These are phyloP conservation scores for Glycine soja DNA, from an alignment of 306 rosid species.

Conservation along the genomic window DNA sequence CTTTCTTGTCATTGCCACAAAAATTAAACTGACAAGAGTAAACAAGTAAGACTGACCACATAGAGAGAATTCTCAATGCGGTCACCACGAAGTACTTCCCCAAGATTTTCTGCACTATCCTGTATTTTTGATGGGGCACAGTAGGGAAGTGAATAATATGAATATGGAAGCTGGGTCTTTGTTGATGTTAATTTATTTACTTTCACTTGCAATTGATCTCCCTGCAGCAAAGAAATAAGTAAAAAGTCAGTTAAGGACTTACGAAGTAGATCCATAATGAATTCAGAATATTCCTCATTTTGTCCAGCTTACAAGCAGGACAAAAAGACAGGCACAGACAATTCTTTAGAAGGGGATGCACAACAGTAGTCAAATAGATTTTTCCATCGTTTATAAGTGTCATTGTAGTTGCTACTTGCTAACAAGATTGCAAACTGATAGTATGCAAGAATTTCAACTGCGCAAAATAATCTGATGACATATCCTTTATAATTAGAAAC, in stretches of 20 bases:
- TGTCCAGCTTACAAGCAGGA: neutral
- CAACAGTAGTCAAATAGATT: neutral
- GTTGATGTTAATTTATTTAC: slow-evolving; percentile 92
- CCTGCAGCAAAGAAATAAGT: slow-evolving; percentile 65
- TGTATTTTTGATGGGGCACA: slow-evolving; percentile 66
- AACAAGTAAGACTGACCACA: slow-evolving; percentile 63
- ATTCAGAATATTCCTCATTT: neutral
- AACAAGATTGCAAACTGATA: neutral
- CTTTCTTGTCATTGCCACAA: neutral
- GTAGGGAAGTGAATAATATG: slow-evolving; percentile 87
- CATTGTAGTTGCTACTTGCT: slow-evolving; percentile 6
- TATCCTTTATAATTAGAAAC: slow-evolving; percentile 26
- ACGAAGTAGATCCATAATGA: neutral
- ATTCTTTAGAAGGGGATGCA: neutral
- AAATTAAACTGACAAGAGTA: slow-evolving; percentile 30
- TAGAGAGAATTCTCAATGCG: slow-evolving; percentile 94
- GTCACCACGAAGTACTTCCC: slow-evolving; percentile 99
- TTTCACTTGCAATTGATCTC: slow-evolving; percentile 86
- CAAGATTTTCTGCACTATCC: slow-evolving; percentile 96
- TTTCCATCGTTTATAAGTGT: neutral
- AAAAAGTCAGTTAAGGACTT: slow-evolving; percentile 14
- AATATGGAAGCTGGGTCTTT: slow-evolving; percentile 98
- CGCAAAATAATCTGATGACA: slow-evolving; percentile 3
- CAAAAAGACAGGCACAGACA: neutral
- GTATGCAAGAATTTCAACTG: slow-evolving; percentile 18